A percentile compares a stretch with the other conserved stretches of the same genome.
Evolutionary conservation across 495 filamentous ascomycete species (phyloP).

Genomic region (Penicillium pancosmium): DNA sequence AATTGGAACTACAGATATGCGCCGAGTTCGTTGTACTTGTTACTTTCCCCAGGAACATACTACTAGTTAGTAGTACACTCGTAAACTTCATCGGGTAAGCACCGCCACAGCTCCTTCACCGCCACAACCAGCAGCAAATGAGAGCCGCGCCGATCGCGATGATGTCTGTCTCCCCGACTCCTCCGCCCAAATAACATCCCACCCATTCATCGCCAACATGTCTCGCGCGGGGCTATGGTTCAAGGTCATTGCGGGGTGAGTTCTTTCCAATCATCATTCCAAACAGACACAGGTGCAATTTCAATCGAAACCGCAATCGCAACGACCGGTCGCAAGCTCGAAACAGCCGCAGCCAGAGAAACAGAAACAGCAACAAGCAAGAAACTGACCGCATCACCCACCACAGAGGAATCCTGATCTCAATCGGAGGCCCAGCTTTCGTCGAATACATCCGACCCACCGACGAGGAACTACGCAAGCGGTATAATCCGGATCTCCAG

Average conservation of each 20-base stretch:
- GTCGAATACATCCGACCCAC: slow-evolving; percentile 80
- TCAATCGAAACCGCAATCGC: not conserved
- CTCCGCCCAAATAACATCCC: slow-evolving; percentile 4
- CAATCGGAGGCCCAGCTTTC: slow-evolving; percentile 82
- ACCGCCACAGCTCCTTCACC: not conserved
- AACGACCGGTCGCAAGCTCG: not conserved
- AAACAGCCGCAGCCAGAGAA: not conserved
- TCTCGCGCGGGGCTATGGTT: slow-evolving; percentile 53
- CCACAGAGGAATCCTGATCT: slow-evolving; percentile 64
- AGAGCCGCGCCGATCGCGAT: slow-evolving; percentile 26
- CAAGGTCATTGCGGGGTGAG: slow-evolving; percentile 59
- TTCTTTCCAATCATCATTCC: slow-evolving; percentile 1
- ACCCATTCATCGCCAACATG: slow-evolving; percentile 39
- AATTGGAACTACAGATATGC: too few relatives aligned
- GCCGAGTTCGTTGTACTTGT: too few relatives aligned
- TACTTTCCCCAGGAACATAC: too few relatives aligned
- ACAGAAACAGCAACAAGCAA: not conserved
- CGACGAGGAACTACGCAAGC: slow-evolving; percentile 89
- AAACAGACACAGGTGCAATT: not conserved
- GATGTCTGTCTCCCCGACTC: slow-evolving; percentile 14
- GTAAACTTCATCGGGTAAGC: not conserved
- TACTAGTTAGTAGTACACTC: too few relatives aligned
- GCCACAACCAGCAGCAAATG: slow-evolving; percentile 14
- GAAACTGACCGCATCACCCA: slow-evolving; percentile 14
- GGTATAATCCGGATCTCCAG: slow-evolving; percentile 92